A percentile compares a stretch with the other conserved stretches of the same genome.
phyloP scores from a whole-genome alignment of 2,329 filamentous ascomycete genomes.

The Bipolaris victoriae region DNA sequence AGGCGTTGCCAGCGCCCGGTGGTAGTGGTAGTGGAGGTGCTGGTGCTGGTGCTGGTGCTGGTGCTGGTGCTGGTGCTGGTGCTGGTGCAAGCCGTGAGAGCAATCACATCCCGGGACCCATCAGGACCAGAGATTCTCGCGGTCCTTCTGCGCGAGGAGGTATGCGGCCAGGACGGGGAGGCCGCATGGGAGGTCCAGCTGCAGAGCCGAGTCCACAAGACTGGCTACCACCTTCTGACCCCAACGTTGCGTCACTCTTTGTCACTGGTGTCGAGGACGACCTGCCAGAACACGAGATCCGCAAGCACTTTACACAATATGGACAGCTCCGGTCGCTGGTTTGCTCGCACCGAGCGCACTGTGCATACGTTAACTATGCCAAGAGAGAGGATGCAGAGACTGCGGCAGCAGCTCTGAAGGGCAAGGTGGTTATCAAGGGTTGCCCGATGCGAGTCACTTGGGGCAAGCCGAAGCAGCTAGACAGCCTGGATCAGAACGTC shows the following conservation, averaged over 20 bases:
- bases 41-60: constrained; percentile 36
- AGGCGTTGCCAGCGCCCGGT: constrained; percentile 51
- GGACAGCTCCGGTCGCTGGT: constrained; percentile 91
- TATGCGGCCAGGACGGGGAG: constrained; percentile 51
- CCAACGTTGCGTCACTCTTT: constrained; percentile 89
- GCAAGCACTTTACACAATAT: constrained; percentile 86
- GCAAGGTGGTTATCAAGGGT: constrained; percentile 85
- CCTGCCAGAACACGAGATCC: constrained; percentile 87
- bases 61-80: no score
- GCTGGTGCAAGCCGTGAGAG: constrained; percentile 39
- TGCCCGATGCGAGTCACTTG: constrained; percentile 90
- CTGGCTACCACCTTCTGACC: constrained; percentile 81
- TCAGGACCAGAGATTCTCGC: constrained; percentile 71
- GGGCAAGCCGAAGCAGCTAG: constrained; percentile 90
- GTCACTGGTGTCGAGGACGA: constrained; percentile 96
- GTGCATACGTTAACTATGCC: constrained; percentile 94
- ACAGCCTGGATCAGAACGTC: constrained; percentile 88
- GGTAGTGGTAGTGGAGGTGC: constrained; percentile 40
- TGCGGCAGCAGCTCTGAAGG: constrained; percentile 83
- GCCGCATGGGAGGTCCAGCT: constrained; percentile 64
- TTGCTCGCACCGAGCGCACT: constrained; percentile 96
- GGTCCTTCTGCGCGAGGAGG: constrained; percentile 45
- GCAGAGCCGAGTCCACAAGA: constrained; percentile 83
- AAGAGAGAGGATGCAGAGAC: constrained; percentile 83
- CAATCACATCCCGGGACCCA: constrained; percentile 67